Percentiles rank a stretch among this genome's conserved stretches.
These are phyloP conservation scores for Protomyces inouyei DNA, from an alignment of 1,139 yeast species.

Conservation along the genomic window DNA sequence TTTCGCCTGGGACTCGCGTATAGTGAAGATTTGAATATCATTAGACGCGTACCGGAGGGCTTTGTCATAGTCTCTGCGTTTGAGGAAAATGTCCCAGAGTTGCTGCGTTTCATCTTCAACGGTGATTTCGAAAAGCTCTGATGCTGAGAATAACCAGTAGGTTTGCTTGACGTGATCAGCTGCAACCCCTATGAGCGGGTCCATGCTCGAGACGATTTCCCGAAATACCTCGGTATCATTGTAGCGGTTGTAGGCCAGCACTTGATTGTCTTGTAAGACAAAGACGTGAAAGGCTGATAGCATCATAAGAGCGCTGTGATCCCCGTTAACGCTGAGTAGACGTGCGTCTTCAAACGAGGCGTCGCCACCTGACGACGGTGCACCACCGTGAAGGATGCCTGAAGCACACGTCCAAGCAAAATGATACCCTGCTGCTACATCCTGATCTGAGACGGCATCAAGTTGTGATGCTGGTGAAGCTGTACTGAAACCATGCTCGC, in stretches of 20 bases:
- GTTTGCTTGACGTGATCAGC: conserved; percentile 55
- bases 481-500: conserved; percentile 4
- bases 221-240: conserved; percentile 2
- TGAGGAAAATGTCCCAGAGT: conserved; percentile 70
- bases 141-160: conserved; percentile 56
- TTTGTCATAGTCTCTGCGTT: conserved; percentile 58
- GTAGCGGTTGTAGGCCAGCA: conserved; percentile 6
- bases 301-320: neutral
- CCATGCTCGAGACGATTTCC: neutral
- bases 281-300: conserved; percentile 10
- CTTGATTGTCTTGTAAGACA: neutral
- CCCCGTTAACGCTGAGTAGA: neutral
- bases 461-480: neutral
- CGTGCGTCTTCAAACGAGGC: conserved; percentile 10
- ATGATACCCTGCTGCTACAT: neutral
- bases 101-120: conserved; percentile 64
- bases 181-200: conserved; percentile 47
- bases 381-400: conserved; percentile 17
- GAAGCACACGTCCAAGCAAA: conserved; percentile 11
- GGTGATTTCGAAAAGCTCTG: conserved; percentile 60
- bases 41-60: conserved; percentile 53
- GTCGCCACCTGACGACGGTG: conserved; percentile 6
- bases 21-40: conserved; percentile 51
- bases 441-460: conserved; percentile 1
- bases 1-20: conserved; percentile 63